These are phyloP conservation scores for Suhomyces kunorum DNA, from an alignment of 1,139 yeast genomes.

Conservation along the genomic window DNA sequence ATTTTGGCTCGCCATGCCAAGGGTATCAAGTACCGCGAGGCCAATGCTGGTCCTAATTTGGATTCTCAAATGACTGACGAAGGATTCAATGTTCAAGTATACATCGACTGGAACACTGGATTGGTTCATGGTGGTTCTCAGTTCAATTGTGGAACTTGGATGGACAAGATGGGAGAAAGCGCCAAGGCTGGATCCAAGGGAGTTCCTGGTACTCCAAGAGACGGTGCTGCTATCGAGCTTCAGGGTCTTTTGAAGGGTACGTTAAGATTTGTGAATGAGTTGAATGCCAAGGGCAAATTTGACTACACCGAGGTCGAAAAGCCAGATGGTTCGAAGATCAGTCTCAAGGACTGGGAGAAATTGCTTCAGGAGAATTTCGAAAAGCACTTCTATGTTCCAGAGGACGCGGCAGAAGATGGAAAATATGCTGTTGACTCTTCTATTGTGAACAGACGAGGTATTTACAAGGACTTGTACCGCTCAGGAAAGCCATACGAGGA, in stretches of 20 bases:
- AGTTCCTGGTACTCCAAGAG: constrained; percentile 94
- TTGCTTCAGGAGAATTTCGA: constrained; percentile 75
- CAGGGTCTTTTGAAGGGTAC: constrained; percentile 85
- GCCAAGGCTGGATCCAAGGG: constrained; percentile 81
- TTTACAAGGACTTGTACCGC: constrained; percentile 81
- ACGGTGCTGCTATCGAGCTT: constrained; percentile 94
- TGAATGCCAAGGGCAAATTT: constrained; percentile 57
- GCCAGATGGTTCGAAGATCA: constrained; percentile 58
- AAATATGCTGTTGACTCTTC: constrained; percentile 60
- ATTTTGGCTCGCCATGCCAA: constrained; percentile 81
- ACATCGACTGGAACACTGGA: constrained; percentile 89
- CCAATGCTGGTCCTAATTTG: constrained; percentile 86
- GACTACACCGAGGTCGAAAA: constrained; percentile 53
- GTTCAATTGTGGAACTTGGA: constrained; percentile 97
- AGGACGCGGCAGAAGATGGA: constrained; percentile 50
- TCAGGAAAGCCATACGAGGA: constrained; percentile 91
- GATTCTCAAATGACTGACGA: constrained; percentile 92
- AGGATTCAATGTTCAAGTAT: constrained; percentile 82
- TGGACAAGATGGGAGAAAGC: constrained; percentile 99
- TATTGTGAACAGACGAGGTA: constrained; percentile 85
- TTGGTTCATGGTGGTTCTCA: constrained; percentile 89
- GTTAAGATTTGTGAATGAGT: constrained; percentile 71
- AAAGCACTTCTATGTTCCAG: constrained; percentile 72
- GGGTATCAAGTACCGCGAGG: constrained; percentile 88
- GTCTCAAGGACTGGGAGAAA: constrained; percentile 67